phyloP scores from a whole-genome alignment of 164 flowering plant genomes.

The Dillenia turbinata region DNA sequence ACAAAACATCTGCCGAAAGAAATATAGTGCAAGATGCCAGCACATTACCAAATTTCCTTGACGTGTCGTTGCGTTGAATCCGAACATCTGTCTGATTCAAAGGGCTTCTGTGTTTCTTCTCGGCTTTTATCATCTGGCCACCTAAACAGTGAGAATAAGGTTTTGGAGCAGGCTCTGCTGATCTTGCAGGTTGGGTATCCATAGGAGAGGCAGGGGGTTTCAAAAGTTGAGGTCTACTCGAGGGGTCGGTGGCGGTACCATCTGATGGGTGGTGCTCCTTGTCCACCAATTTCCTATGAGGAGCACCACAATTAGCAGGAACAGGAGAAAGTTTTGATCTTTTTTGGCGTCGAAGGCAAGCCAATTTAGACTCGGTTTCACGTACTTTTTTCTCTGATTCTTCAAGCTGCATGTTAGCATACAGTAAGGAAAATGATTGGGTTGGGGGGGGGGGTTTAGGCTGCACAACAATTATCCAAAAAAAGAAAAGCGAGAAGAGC shows the following conservation, averaged over 20 bases:
- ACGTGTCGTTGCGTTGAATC: conserved; percentile 41
- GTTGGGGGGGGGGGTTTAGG: too few relatives aligned
- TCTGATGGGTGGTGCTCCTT: conserved; percentile 22
- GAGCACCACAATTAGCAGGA: conserved; percentile 19
- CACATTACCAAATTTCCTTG: conserved; percentile 64
- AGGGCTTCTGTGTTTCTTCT: conserved; percentile 21
- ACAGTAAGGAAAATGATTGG: conserved; percentile 1
- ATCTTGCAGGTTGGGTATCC: conserved; percentile 28
- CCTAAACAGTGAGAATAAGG: conserved; percentile 16
- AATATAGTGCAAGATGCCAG: conserved; percentile 1
- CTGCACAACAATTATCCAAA: conserved; percentile 8
- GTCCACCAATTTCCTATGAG: conserved; percentile 28
- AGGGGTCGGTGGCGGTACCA: conserved; percentile 23
- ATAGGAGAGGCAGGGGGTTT: conserved; percentile 53
- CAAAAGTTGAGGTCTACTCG: conserved; percentile 50
- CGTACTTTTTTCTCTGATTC: conserved; percentile 60
- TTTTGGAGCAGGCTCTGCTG: conserved; percentile 20
- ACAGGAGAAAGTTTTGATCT: conserved; percentile 21
- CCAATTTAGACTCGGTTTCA: conserved; percentile 56
- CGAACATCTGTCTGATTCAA: conserved; percentile 27
- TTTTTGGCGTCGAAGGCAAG: conserved; percentile 42
- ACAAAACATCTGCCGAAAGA: neutral
- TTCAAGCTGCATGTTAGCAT: conserved; percentile 50
- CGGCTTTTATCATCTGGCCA: conserved; percentile 27
- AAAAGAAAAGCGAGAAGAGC: conserved; percentile 2